Conservation (phyloP, 2,329 filamentous ascomycete species). For the Graphilbum fragrans region DNA sequence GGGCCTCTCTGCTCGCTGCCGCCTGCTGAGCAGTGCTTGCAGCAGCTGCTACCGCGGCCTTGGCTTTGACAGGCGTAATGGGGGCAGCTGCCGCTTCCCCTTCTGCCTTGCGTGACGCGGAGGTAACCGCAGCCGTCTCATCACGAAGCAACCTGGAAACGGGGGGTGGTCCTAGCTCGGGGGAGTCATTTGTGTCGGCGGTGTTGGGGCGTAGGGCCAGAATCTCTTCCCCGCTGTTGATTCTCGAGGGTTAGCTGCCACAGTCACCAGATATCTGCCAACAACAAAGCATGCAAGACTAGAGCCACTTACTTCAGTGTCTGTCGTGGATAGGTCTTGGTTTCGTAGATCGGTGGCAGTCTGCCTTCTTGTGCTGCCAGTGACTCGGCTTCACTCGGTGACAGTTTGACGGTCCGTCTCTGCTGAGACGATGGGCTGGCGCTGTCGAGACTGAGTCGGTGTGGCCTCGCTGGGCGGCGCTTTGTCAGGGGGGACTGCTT, state of each 20-base stretch:
- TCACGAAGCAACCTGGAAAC: slow-evolving; percentile 33
- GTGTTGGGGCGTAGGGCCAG: slow-evolving; percentile 41
- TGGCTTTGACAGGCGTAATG: background rate
- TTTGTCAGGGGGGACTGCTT: slow-evolving; percentile 26
- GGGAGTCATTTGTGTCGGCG: slow-evolving; percentile 43
- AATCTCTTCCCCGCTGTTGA: slow-evolving; percentile 45
- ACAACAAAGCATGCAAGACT: background rate
- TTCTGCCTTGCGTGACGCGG: no score
- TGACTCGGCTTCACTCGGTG: slow-evolving; percentile 40
- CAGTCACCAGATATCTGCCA: no score
- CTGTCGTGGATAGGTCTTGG: slow-evolving; percentile 52
- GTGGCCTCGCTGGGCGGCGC: slow-evolving; percentile 34
- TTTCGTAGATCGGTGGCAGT: slow-evolving; percentile 57
- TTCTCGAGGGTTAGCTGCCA: slow-evolving; percentile 12
- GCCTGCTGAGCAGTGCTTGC: no score
- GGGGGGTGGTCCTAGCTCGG: slow-evolving; percentile 55
- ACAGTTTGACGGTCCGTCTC: slow-evolving; percentile 42
- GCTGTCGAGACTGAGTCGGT: slow-evolving; percentile 11
- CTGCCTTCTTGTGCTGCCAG: slow-evolving; percentile 38
- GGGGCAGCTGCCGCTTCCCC: no score
- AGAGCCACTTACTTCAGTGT: slow-evolving; percentile 49
- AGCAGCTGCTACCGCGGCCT: background rate
- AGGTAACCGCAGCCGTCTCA: no score
- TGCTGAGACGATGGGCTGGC: slow-evolving; percentile 18
- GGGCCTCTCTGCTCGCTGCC: no score